Evolutionary conservation across 257 asterid genomes (phyloP), one percentile per base, ranked within the genome.

Genomic region (Gentiana dahurica): DNA sequence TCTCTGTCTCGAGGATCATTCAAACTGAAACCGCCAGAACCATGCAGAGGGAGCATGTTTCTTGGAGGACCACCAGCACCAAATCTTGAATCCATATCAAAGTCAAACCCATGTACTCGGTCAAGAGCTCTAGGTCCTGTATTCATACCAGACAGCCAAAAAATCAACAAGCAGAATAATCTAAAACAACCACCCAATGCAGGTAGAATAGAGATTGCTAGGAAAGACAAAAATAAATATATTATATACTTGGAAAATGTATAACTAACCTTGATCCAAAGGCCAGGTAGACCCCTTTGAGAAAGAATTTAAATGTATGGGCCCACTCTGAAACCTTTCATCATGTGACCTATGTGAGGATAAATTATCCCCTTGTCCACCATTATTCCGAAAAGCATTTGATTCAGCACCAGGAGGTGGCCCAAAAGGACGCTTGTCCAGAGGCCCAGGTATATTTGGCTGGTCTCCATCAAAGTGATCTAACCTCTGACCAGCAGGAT

Each of bases 261-360:
- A 37, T 51, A 13, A 65, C 57, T 65, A 54, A 89, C 95, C 89
- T 77, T 76, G 93, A 62, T 80, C 87, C 54, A 43, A 60, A 59
- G 67, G 63, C 71, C 68, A 80, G 61, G 63, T 41, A 53, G 71
- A 65, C 36, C 78, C 86, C 68, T 64, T 69, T 4, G 74, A 65
- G n/a, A 70, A 77, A 54, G 82, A 64, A 72, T 71, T 73, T 57
- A 61, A 46, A 58, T 65, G 79, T 67, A 77, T 89, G 38, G 79
- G 58, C 11, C 74, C 15, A 37, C 75, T 59, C 75, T 61, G 85
- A 55, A 69, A 64, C 70, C 79, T 77, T 64, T 73, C 86, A 59
- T 73, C 85, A 68, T 73, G 75, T 57, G 77, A 53, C 39, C 84
- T 81, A 65, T 72, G 51, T 54, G 68, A 50, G 36, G 84, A 67